phyloP scores from a whole-genome alignment of 2,329 filamentous ascomycete genomes.

The Ascochyta viciae-villosae region DNA sequence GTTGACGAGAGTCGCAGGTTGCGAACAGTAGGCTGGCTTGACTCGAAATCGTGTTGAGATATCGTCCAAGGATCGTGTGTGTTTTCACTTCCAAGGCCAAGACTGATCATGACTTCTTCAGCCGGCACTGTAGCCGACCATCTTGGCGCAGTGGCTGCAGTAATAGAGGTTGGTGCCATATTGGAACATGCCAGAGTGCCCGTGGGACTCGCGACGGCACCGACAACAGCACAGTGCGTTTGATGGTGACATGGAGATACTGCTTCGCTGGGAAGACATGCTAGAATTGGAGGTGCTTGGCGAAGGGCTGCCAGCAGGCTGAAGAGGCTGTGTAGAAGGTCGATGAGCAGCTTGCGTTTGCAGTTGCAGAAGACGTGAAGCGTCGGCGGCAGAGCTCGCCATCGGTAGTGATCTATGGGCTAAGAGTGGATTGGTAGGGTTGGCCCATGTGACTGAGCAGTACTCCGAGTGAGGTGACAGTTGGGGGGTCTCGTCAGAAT shows the following conservation, averaged over 20 bases:
- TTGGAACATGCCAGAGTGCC: constrained; percentile 41
- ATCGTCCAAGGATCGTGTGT: neutral
- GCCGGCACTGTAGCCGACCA: constrained; percentile 48
- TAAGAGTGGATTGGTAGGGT: constrained; percentile 46
- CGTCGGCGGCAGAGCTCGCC: constrained; percentile 32
- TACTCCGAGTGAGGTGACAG: constrained; percentile 31
- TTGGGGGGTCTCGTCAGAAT: constrained; percentile 43
- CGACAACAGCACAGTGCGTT: constrained; percentile 39
- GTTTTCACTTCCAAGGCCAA: neutral
- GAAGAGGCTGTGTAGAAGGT: constrained; percentile 37
- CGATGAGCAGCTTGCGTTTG: constrained; percentile 49
- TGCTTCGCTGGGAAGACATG: constrained; percentile 20
- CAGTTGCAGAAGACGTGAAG: constrained; percentile 49
- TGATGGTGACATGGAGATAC: constrained; percentile 22
- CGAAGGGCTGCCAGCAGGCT: constrained; percentile 22
- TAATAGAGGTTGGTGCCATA: constrained; percentile 52
- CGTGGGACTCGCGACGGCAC: constrained; percentile 43
- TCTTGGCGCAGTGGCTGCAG: constrained; percentile 50
- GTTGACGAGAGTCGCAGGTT: neutral
- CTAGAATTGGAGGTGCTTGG: constrained; percentile 22
- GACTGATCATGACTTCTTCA: constrained; percentile 24
- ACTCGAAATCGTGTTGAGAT: neutral
- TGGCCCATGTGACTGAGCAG: constrained; percentile 33
- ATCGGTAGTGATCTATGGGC: constrained; percentile 38
- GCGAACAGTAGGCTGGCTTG: neutral